phyloP scores from a whole-genome alignment of 768 basidiomycete species.

The Clavulina sp. region DNA sequence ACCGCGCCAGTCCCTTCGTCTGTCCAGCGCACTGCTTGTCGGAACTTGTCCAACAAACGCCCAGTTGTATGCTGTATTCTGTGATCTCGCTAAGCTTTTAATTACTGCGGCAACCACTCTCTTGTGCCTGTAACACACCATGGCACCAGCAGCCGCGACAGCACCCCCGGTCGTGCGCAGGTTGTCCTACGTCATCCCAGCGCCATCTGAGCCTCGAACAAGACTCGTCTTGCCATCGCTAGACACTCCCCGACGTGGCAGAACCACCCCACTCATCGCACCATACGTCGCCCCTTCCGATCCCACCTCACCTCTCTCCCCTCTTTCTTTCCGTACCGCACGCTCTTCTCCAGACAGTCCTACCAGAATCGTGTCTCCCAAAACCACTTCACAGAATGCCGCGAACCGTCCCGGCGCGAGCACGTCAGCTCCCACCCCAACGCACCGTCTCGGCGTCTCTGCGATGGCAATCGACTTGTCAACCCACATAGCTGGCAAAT shows the following conservation, averaged over 20 bases:
- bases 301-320: not conserved
- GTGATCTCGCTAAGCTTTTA: too few relatives aligned
- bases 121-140: too few relatives aligned
- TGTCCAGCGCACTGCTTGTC: too few relatives aligned
- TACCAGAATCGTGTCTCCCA: not conserved
- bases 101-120: too few relatives aligned
- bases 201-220: constrained; percentile 43
- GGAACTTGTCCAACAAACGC: too few relatives aligned
- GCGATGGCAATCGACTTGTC: constrained; percentile 77
- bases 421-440: constrained; percentile 32
- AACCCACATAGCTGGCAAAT: constrained; percentile 51
- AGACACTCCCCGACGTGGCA: constrained; percentile 45
- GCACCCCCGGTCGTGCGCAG: not conserved
- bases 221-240: constrained; percentile 54
- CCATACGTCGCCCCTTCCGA: constrained; percentile 14
- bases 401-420: constrained; percentile 2
- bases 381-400: constrained; percentile 1
- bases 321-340: not conserved
- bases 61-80: too few relatives aligned
- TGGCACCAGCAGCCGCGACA: too few relatives aligned
- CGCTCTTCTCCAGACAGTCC: too few relatives aligned
- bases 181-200: constrained; percentile 77
- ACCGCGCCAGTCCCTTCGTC: too few relatives aligned
- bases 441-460: constrained; percentile 73
- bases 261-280: constrained; percentile 49